Base-by-base conservation (phyloP, 2,329 filamentous ascomycete genomes). In the Trichoderma koningiopsis region DNA sequence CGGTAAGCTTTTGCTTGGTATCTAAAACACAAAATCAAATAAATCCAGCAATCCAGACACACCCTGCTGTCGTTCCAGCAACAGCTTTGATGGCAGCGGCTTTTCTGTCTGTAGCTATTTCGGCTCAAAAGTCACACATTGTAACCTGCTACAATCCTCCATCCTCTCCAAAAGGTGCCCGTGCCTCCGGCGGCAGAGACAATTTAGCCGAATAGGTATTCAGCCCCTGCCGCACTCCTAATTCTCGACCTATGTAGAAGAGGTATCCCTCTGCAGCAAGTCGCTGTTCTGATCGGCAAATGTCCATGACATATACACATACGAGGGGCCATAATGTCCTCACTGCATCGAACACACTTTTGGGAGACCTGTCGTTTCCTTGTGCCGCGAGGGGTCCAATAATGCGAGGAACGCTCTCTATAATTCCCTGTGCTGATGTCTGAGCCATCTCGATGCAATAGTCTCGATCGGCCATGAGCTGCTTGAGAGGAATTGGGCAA, bases 321-420 rank as follows among this genome's bases (percentile, higher is more conserved):
- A 76, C 77, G 24, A 82, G 74, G 10, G 81, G 81, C 78, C 80
- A 82, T 19, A 82, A 74, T 33, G 81, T 69, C 73, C 77, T 78
- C 49, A 82, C 68, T 1, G 79, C 79, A 33, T 81, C 78, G 65
- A 81, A 81, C 49, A 81, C 71, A 13, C 75, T 73, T 52, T 72
- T 74, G 27, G 79, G 80, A 11, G 78, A 74, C 43, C 73, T 73
- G 59, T 77, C 75, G 11, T 72, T 72, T 43, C 73, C 71, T 2
- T 71, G 70, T 11, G 72, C 66, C 5, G 53, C 13, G 24, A 74
- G 71, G 2, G 75, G 74, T 14, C 74, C 75, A 11, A 81, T 70
- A 7, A 74, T 69, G 13, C 24, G 47, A 0, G 76, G 75, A 5
- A 78, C 71, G 29, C 69, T 70, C 14, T 76, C 72, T 22, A 81